Evolutionary conservation across 208 protist species (phyloP).

Genomic region (Leptomonas pyrrhocoris): DNA sequence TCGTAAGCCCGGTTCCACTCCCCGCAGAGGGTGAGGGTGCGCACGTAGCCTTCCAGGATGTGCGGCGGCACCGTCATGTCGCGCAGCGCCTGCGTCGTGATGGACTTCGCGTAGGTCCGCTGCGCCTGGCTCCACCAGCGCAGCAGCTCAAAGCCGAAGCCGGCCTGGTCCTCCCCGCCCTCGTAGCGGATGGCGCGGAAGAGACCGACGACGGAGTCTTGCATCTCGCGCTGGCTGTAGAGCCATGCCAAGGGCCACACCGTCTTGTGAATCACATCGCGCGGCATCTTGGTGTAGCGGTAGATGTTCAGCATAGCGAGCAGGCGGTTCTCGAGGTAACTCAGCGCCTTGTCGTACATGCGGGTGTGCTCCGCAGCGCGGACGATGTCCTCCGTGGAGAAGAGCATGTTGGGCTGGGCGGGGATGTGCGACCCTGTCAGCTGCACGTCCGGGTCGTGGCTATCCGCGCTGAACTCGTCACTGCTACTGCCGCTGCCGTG

Average conservation of each 20-base stretch:
- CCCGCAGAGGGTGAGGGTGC: constrained; percentile 86
- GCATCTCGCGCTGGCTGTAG: constrained; percentile 91
- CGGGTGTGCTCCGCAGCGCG: constrained; percentile 79
- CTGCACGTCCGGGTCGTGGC: constrained; percentile 20
- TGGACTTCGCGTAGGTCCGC: constrained; percentile 69
- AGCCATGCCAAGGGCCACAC: constrained; percentile 88
- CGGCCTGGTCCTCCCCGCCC: constrained; percentile 74
- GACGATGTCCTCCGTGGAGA: constrained; percentile 85
- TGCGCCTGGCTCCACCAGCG: constrained; percentile 88
- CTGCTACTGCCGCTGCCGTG: constrained; percentile 27
- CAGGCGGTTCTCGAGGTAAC: constrained; percentile 84
- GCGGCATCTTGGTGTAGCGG: constrained; percentile 71
- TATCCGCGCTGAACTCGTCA: constrained; percentile 28
- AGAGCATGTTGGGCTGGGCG: constrained; percentile 65
- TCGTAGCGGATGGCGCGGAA: constrained; percentile 84
- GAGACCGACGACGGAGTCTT: constrained; percentile 89
- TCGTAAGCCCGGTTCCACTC: constrained; percentile 81
- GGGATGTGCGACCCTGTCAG: constrained; percentile 43
- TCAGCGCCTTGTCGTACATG: constrained; percentile 92
- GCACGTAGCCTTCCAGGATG: constrained; percentile 80
- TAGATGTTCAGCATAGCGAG: constrained; percentile 66
- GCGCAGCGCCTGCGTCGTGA: constrained; percentile 40
- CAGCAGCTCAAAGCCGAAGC: constrained; percentile 86
- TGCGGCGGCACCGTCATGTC: constrained; percentile 40
- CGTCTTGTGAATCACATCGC: constrained; percentile 74